phyloP scores from a whole-genome alignment of 2,329 filamentous ascomycete genomes.

The Neodidymelliopsis sp. region DNA sequence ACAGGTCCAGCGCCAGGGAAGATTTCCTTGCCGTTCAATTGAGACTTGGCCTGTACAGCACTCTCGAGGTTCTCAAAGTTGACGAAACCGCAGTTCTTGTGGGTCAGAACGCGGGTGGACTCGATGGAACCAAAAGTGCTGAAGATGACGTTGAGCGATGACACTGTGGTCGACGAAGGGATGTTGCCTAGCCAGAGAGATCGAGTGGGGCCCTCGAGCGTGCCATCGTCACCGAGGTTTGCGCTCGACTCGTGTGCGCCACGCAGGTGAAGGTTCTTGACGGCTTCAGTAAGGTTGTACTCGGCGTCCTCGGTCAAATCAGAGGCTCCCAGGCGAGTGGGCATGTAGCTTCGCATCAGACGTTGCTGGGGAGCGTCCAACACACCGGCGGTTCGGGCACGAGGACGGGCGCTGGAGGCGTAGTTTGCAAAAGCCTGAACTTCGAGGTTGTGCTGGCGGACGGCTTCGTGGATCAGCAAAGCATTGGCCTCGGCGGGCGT shows the following conservation, averaged over 20 bases:
- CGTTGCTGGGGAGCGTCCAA: constrained; percentile 77
- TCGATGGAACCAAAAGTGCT: constrained; percentile 89
- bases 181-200: constrained; percentile 98
- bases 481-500: constrained; percentile 68
- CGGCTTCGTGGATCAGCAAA: constrained; percentile 71
- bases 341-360: constrained; percentile 74
- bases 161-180: constrained; percentile 94
- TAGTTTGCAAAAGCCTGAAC: constrained; percentile 92
- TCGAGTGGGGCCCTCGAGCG: constrained; percentile 86
- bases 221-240: constrained; percentile 77
- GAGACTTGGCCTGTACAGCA: constrained; percentile 84
- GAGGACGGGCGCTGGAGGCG: constrained; percentile 79
- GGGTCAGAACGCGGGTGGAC: constrained; percentile 90
- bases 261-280: constrained; percentile 79
- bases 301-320: constrained; percentile 81
- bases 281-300: constrained; percentile 80
- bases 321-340: constrained; percentile 72
- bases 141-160: constrained; percentile 94
- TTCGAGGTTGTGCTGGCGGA: constrained; percentile 90
- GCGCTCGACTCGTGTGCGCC: constrained; percentile 63
- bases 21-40: constrained; percentile 95
- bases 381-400: constrained; percentile 90
- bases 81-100: constrained; percentile 99
- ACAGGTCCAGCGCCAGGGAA: constrained; percentile 96
- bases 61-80: constrained; percentile 95